Evolutionary conservation across 148 eudicot species (phyloP), one percentile per base, ranked within the genome.

Genomic region (Spergularia marina): DNA sequence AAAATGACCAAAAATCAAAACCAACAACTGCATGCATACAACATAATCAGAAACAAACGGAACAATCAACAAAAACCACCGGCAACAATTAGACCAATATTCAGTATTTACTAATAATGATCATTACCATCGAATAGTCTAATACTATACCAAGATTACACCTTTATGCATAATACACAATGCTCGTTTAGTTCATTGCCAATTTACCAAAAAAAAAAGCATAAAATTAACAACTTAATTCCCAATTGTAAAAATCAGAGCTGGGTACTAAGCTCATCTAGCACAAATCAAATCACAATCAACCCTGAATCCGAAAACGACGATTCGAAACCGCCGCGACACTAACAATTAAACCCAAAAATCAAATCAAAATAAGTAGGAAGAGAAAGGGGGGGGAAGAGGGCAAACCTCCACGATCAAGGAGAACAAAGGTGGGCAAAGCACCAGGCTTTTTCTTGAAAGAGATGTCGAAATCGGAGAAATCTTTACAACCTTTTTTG

Each of bases 401-500:
- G 6, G 23, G 25, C 0, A 52, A 58, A 94, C 98, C 98, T 80
- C 98, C 98, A 60, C 98, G 96, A 88, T 95, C 97, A 76, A 95
- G 83, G 76, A 95, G 65, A 16, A 95, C 84, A 73, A 95, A 91
- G 47, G 77, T 84, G 52, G 99, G 98, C 85, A 95, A 62, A 65
- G 96, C 89, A 57, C 97, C 99, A 62, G 97, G 83, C 75, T 88
- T 90, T 11, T 91, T 82, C 77, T 82, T 87, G 64, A 88, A 95
- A 12, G 91, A 87, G 76, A 94, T 83, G 65, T 81, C 77, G 41
- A 74, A 87, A 56, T 88, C 94, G 34, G 69, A 78, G 57, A 89
- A 91, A 16, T 76, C 79, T 20, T 75, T 83, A 47, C 97, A 95
- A 1, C 93, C 96, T 71, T 90, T 91, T 39, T 61, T 61, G 52